Base-by-base conservation (phyloP, 2,329 filamentous ascomycete genomes). In the Exophiala viscosa region DNA sequence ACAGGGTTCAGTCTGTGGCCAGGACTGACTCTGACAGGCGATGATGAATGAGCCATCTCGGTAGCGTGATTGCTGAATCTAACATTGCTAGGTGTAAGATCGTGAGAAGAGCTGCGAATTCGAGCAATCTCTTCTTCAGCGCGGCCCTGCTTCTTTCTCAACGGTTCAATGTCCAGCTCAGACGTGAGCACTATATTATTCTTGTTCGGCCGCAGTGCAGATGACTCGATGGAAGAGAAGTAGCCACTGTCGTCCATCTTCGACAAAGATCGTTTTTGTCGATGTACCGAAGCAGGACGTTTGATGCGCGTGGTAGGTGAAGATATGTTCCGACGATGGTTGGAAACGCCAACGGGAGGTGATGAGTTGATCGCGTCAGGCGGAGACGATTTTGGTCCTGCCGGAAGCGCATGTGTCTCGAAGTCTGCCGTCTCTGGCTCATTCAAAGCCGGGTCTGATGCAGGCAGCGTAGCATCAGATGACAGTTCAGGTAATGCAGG, bases 101-200 rank as follows among this genome's bases (percentile, higher is more conserved):
- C 91, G 64, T 91, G 92, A 1, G 90, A 96, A 1, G 92, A 96
- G 57, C 88, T 88, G 60, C 93, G 87, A 48, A 97, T 86, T 36
- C 92, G 88, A 41, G 88, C 88, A 75, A 99, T 96, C 70, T 96
- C 93, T 64, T 95, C 91, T 69, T 97, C 93, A 13, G 93, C 93
- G 56, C 92, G 87, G 28, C 92, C 92, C 17, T 48, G 43, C 55
- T 89, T 86, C 74, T 92, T 95, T 63, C 90, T 85, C 50, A 83
- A 82, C 45, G 86, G 86, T 40, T 60, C 54, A 47, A 85, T 81
- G 64, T 83, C 80, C 40, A 79, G 69, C 64, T 95, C 90, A 0
- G 89, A 92, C 3, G 86, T 89, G 39, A 90, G 77, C 14, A 88
- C 76, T 51, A 82, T 77, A 13, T 74, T 75, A 55, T 81, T 76